These are phyloP conservation scores for Cryptomeria japonica DNA, from an alignment of 75 land plant species.

Conservation along the genomic window DNA sequence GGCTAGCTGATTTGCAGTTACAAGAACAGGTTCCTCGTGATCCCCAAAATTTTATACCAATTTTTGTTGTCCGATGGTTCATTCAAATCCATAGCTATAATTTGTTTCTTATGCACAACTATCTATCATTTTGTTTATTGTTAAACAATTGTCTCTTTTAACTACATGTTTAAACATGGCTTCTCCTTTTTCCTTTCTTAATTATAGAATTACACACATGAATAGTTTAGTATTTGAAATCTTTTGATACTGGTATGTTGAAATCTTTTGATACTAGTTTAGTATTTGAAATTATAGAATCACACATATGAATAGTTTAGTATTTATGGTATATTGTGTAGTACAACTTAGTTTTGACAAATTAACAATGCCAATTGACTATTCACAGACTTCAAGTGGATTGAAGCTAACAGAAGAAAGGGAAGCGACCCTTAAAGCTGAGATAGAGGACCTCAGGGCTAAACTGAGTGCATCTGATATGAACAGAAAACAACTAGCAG, in stretches of 20 bases:
- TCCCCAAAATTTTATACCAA: not conserved
- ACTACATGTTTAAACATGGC: not conserved
- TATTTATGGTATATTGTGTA: not conserved
- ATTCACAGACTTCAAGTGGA: conserved; percentile 31
- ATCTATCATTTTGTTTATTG: not conserved
- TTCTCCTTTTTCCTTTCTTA: not conserved
- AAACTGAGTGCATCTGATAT: conserved; percentile 21
- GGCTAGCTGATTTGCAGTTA: conserved; percentile 24
- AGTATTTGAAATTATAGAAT: not conserved
- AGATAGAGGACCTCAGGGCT: conserved; percentile 30
- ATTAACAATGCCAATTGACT: not conserved
- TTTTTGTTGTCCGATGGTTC: not conserved
- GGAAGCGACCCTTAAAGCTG: conserved; percentile 30
- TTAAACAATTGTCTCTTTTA: not conserved
- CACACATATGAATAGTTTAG: not conserved
- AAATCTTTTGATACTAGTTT: not conserved
- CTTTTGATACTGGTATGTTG: not conserved
- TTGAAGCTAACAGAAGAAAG: conserved; percentile 24
- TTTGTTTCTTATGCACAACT: too few relatives aligned
- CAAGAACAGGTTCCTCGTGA: conserved; percentile 31
- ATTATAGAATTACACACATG: not conserved
- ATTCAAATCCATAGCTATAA: not conserved
- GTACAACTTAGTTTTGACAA: not conserved
- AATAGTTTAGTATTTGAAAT: not conserved
- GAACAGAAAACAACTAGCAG: conserved; percentile 40